Conservation (phyloP, 2,329 filamentous ascomycete genomes). For the Cladosporium sp. region DNA sequence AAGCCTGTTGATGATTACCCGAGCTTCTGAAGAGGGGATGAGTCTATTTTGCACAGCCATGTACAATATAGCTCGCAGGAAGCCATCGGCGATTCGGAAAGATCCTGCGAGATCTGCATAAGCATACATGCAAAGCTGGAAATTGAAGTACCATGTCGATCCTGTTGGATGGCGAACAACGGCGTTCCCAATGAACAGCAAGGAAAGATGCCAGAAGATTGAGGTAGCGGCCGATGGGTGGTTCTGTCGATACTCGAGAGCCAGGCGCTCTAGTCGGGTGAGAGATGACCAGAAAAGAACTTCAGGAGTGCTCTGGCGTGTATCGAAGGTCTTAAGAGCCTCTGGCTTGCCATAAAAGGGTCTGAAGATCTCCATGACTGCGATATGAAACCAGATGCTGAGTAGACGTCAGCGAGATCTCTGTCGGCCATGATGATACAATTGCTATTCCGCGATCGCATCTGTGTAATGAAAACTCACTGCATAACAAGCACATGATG, state of each 20-base stretch:
- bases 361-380: slow-evolving; percentile 13
- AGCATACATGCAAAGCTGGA: slow-evolving; percentile 6
- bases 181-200: slow-evolving; percentile 14
- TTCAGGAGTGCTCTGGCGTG: neutral
- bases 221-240: neutral
- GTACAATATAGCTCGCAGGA: slow-evolving; percentile 10
- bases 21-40: neutral
- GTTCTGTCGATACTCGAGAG: slow-evolving; percentile 9
- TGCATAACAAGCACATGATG: slow-evolving; percentile 11
- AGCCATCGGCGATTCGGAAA: neutral
- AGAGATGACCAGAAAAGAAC: slow-evolving; percentile 15
- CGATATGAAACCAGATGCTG: slow-evolving; percentile 17
- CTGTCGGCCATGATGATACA: neutral
- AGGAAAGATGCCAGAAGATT: slow-evolving; percentile 7
- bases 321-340: neutral
- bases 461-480: neutral
- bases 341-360: neutral
- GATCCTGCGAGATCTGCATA: slow-evolving; percentile 1
- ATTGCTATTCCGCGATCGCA: neutral
- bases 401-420: neutral
- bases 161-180: neutral
- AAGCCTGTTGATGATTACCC: neutral
- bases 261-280: neutral
- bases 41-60: neutral
- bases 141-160: slow-evolving; percentile 1